phyloP scores from a whole-genome alignment of 164 flowering plant genomes.

The Cinnamomum micranthum region DNA sequence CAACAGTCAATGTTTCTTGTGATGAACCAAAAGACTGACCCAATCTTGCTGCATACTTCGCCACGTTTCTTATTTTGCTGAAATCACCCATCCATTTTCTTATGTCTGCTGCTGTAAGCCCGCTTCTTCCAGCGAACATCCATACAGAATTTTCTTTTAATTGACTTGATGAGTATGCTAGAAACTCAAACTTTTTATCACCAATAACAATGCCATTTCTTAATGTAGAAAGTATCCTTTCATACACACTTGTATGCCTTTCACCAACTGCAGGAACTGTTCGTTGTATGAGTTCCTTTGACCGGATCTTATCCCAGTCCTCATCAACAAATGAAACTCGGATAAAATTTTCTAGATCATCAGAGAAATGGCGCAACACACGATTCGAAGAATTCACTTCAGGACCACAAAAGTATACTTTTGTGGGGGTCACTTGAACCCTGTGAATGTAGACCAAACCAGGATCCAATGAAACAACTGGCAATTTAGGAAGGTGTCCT shows the following conservation, averaged over 20 bases:
- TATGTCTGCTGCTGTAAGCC: slow-evolving; percentile 54
- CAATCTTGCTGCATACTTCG: slow-evolving; percentile 86
- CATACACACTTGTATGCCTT: slow-evolving; percentile 40
- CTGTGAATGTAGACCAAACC: slow-evolving; percentile 72
- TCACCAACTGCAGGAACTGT: slow-evolving; percentile 7
- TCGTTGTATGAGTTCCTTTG: slow-evolving; percentile 51
- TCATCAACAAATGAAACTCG: slow-evolving; percentile 85
- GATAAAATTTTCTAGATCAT: slow-evolving; percentile 58
- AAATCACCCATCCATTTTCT: slow-evolving; percentile 85
- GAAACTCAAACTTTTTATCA: slow-evolving; percentile 79
- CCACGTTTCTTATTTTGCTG: slow-evolving; percentile 63
- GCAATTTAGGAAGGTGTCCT: slow-evolving; percentile 19
- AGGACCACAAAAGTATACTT: slow-evolving; percentile 72
- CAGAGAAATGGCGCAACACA: slow-evolving; percentile 48
- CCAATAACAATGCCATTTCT: slow-evolving; percentile 67
- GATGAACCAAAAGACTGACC: slow-evolving; percentile 93
- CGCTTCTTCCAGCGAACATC: slow-evolving; percentile 75
- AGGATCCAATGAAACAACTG: slow-evolving; percentile 42
- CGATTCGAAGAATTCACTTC: slow-evolving; percentile 78
- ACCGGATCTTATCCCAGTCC: slow-evolving; percentile 53
- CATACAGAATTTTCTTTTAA: slow-evolving; percentile 72
- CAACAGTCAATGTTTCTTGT: slow-evolving; percentile 60
- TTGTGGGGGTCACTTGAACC: slow-evolving; percentile 73
- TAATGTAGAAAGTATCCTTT: slow-evolving; percentile 52
- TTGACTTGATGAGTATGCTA: slow-evolving; percentile 88